Evolutionary conservation across 768 basidiomycete genomes (phyloP), one percentile per base, ranked within the genome.

Genomic region (Auricularia sp.): DNA sequence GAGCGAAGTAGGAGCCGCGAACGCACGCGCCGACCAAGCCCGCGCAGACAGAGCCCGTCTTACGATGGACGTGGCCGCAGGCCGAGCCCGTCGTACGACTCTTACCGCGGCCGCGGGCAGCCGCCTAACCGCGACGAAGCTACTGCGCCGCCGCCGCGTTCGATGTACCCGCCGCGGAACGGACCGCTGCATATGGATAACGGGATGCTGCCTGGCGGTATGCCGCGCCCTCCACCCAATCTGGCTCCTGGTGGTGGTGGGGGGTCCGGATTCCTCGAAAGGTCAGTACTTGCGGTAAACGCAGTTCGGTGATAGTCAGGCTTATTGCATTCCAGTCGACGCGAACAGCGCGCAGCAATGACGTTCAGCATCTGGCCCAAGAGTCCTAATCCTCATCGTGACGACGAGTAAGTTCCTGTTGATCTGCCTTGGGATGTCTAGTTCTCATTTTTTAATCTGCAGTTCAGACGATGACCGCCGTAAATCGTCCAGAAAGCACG

Each of bases 281-380:
- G 84, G 91, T 90, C 67, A 63, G 82, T 74, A 51, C 16, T 14
- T 64, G 6, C 10, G 13, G 37, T 14, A 64, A 44, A 61, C 37
- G 34, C 13, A 64, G 18, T 24, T 54, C 24, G 7, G 29, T 71
- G 44, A 42, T 62, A 34, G 65, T 54, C 4, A 42, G 29, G 29
- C 29, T 29, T 29, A 63, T 54, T 65, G 62, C 0, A 42, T 42
- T 7, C 39, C 66, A 94, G 92, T 69, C 92, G 92, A 37, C 80
- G 89, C 64, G 71, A 79, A 59, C 86, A 92, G 72, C 80, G 92
- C 61, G 85, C 85, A 68, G 78, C 69, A 3, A 82, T 76, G 8
- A 79, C 78, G 4, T 73, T 85, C 1, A 81, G 81, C 68, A 79
- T 92, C n/a, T 94, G 92, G 92, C 92, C 92, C 1, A 75, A 85